phyloP scores from a whole-genome alignment of 768 basidiomycete genomes.

The Pleurotus pulmonarius region DNA sequence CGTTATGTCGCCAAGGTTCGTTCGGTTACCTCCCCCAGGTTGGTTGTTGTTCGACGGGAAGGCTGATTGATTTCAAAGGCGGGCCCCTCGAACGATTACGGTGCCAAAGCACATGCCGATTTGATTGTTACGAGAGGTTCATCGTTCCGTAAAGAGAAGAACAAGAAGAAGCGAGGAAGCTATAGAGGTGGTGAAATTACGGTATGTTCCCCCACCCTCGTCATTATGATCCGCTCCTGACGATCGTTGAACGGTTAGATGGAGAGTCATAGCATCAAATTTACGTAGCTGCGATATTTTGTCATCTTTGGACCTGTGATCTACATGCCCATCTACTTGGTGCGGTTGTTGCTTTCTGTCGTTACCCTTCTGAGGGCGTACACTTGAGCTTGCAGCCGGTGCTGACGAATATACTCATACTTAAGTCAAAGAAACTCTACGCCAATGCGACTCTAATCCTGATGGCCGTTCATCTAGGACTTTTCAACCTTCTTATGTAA shows the following conservation, averaged over 20 bases:
- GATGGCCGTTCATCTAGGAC: too few species aligned
- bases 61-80: slow-evolving; percentile 33
- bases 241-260: slow-evolving; percentile 42
- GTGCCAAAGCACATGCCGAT: slow-evolving; percentile 79
- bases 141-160: slow-evolving; percentile 98
- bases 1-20: slow-evolving; percentile 77
- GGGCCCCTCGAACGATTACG: slow-evolving; percentile 77
- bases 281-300: slow-evolving; percentile 24
- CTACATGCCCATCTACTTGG: background rate
- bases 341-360: too few species aligned
- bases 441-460: too few species aligned
- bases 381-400: too few species aligned
- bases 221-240: background rate
- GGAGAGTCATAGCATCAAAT: slow-evolving; percentile 86
- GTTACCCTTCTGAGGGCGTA: too few species aligned
- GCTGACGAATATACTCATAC: too few species aligned
- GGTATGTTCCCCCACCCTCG: slow-evolving; percentile 37
- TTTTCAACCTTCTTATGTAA: too few species aligned
- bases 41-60: background rate
- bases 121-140: slow-evolving; percentile 91
- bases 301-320: background rate
- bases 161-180: slow-evolving; percentile 97
- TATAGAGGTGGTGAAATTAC: slow-evolving; percentile 96
- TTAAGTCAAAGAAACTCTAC: too few species aligned
- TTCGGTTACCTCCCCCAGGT: slow-evolving; percentile 9